Evolutionary conservation across 305 asterid species (phyloP), one percentile per base, ranked within the genome.

Genomic region (Fraxinus greggii): DNA sequence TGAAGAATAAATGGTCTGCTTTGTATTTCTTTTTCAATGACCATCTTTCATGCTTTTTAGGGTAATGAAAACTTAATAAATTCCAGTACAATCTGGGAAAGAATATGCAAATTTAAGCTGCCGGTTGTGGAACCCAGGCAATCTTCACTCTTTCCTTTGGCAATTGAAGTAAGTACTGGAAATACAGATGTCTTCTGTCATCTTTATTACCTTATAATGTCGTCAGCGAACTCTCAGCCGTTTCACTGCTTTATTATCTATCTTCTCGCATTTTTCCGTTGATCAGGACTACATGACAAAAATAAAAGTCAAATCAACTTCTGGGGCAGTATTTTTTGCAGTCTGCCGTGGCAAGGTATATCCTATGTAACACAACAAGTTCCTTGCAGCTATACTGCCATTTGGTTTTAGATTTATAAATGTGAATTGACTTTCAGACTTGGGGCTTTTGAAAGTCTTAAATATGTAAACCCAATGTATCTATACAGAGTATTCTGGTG

Each of bases 51-150:
- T 82, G 59, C 33, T 85, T 67, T 87, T 70, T 90, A 96, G 98
- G 94, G 88, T 81, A 91, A 90, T 61, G 88, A 84, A 83, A 90
- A 85, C 84, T 82, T 87, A 83, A 51, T 93, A 76, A 90, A 85
- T 88, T 89, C 97, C 59, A 87, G 91, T 79, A 88, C 98, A 81
- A 86, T 94, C 63, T 96, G 99, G 99, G 99, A 96, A 89, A 94
- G 99, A 83, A 96, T 96, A 82, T 94, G 99, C 92, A 96, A 91
- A 88, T 87, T 90, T 79, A 96, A 96, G 91, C 88, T 88, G 79
- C 98, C 99, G 80, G 98, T 96, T 74, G 93, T 96, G 85, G 99
- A 96, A 88, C 99, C 99, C 69, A 92, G 99, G 89, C 97, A 96
- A 81, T 91, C 98, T 82, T 90, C 99, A 54, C 92, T 94, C 85